Conservation (phyloP, 257 asterid species). For the Solanum lycopersicoides region DNA sequence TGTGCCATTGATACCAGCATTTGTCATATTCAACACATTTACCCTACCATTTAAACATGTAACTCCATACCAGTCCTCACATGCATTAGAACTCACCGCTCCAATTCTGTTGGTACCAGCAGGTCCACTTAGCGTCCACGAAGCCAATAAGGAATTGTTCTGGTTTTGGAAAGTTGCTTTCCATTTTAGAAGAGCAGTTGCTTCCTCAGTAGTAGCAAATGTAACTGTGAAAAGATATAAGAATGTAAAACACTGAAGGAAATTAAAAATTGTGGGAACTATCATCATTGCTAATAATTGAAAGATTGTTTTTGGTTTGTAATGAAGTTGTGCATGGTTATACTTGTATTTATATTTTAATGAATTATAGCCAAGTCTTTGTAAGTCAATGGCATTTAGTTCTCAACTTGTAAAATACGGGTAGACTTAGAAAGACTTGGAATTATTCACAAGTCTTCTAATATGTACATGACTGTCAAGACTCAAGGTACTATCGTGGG, state of each 20-base stretch:
- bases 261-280: neutral
- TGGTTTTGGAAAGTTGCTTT: neutral
- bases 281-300: neutral
- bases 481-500: neutral
- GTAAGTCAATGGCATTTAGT: neutral
- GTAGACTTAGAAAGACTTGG: neutral
- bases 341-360: neutral
- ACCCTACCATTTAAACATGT: neutral
- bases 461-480: neutral
- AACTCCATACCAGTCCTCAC: slow-evolving; percentile 11
- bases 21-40: slow-evolving; percentile 4
- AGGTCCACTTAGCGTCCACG: neutral
- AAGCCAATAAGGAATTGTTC: neutral
- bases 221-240: neutral
- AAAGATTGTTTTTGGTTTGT: neutral
- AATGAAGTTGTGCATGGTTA: neutral
- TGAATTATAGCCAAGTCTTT: neutral
- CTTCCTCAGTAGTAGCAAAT: slow-evolving; percentile 2
- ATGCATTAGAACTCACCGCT: neutral
- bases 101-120: neutral
- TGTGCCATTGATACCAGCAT: neutral
- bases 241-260: neutral
- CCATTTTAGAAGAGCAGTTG: slow-evolving; percentile 11
- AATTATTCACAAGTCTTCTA: neutral
- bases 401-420: neutral